Evolutionary conservation across 352 stramenopile genomes (phyloP).

Genomic region (Phytophthora aleatoria): DNA sequence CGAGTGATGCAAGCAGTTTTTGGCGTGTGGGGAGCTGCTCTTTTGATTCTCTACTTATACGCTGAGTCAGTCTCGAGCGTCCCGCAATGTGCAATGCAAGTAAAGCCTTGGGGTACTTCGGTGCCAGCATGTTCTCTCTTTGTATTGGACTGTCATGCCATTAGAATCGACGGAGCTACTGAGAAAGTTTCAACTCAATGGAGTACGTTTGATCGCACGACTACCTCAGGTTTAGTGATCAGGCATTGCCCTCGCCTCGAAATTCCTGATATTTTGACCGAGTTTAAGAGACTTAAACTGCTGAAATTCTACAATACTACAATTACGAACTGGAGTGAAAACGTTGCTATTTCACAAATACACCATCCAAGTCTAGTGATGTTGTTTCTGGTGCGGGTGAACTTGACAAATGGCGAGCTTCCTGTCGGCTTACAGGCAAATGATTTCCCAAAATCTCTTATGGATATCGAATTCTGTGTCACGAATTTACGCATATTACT

Average conservation of each 20-base stretch:
- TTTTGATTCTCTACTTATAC: slow-evolving; percentile 26
- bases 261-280: slow-evolving; percentile 30
- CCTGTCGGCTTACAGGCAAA: slow-evolving; percentile 30
- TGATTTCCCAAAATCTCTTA: slow-evolving; percentile 35
- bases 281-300: slow-evolving; percentile 38
- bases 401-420: slow-evolving; percentile 34
- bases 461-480: slow-evolving; percentile 37
- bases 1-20: slow-evolving; percentile 12
- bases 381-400: slow-evolving; percentile 40
- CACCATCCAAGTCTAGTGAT: slow-evolving; percentile 41
- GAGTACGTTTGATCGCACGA: slow-evolving; percentile 20
- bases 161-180: neutral
- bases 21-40: slow-evolving; percentile 13
- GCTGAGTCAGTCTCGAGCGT: slow-evolving; percentile 20
- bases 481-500: slow-evolving; percentile 43
- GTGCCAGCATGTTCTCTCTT: slow-evolving; percentile 34
- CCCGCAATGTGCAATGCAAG: slow-evolving; percentile 24
- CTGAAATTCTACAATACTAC: slow-evolving; percentile 47
- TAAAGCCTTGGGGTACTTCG: slow-evolving; percentile 31
- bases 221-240: slow-evolving; percentile 26
- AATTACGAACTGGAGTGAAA: slow-evolving; percentile 30
- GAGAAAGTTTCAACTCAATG: slow-evolving; percentile 11
- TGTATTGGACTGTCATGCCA: slow-evolving; percentile 30
- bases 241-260: slow-evolving; percentile 36
- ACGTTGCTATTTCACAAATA: slow-evolving; percentile 27